phyloP scores from a whole-genome alignment of 768 basidiomycete genomes.

The Leccinum fibrillosum region DNA sequence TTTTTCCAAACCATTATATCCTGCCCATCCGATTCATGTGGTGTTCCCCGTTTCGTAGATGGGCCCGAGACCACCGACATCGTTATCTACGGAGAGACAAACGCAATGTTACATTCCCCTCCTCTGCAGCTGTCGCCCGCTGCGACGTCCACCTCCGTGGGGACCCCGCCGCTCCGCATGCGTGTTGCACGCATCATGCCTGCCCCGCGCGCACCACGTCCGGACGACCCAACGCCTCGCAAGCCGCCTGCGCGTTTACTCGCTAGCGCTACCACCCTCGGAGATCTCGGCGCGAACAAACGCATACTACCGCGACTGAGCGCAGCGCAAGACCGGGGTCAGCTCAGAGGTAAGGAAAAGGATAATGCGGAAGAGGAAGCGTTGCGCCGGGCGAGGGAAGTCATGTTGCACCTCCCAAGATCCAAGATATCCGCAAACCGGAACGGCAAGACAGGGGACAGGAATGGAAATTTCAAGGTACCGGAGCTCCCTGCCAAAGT shows the following conservation, averaged over 20 bases:
- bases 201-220: conserved; percentile 48
- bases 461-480: conserved; percentile 39
- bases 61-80: conserved; percentile 69
- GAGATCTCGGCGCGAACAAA: conserved; percentile 19
- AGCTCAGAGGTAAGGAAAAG: conserved; percentile 13
- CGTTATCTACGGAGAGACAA: conserved; percentile 47
- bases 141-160: conserved; percentile 17
- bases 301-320: conserved; percentile 17
- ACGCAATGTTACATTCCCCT: conserved; percentile 7
- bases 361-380: too few species aligned
- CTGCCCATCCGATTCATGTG: neutral
- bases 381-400: too few species aligned
- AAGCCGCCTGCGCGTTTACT: conserved; percentile 46
- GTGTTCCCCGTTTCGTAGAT: conserved; percentile 34
- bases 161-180: conserved; percentile 33
- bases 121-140: conserved; percentile 9
- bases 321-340: neutral
- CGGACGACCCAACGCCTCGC: conserved; percentile 79
- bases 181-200: conserved; percentile 57
- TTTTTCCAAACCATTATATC: neutral
- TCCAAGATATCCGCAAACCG: conserved; percentile 10
- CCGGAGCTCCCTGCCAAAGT: conserved; percentile 41
- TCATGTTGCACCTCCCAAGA: conserved; percentile 38
- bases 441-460: conserved; percentile 7
- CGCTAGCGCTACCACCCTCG: conserved; percentile 2